Evolutionary conservation across 108 stramenopile genomes (phyloP), one percentile per base, ranked within the genome.

Genomic region (Pseudonitzschia pungens): DNA sequence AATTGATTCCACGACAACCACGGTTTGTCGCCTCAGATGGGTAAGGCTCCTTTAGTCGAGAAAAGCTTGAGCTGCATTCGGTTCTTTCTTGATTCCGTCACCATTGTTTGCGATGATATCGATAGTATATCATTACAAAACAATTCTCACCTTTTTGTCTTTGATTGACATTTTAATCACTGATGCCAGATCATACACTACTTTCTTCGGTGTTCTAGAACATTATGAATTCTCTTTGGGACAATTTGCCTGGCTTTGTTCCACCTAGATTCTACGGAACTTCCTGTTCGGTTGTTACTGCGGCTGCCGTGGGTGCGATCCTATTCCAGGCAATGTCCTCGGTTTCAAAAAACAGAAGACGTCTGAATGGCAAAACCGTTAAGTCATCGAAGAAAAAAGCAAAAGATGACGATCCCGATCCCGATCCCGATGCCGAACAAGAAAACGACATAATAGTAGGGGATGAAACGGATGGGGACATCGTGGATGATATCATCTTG

Each of bases 1-100:
- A 67, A 21, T 9, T 56, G 14, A 31, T 69, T 64, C 68, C 54
- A 18, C n/a, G 33, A 5, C 73, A 79, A 65, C 78, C 78, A 8
- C 67, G 73, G n/a, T 65, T 79, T 48, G 26, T 42, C 18, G 77
- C 43, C 4, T n/a, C 72, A 10, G 77, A 78, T 74, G 72, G 57
- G 57, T 65, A 28, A 24, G 67, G 18, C 18, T 32, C 31, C 72
- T 18, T 5, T 2, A 48, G 1, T 4, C 10, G 18, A 48, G 14
- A 14, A 48, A 50, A 4, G 36, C 62, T 14, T 71, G 64, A 36
- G 70, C 64, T 36, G 70, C 36, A 27, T 14, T 26, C 0, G 0
- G 6, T 21, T 15, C 24, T 2, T 22, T 14, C 16, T 18, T 48
- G 45, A 4, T 2, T 48, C 1, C 10, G 2, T 18, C 45, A 12